Evolutionary conservation across 2,329 filamentous ascomycete genomes (phyloP).

Genomic region (Aschersonia sp.): DNA sequence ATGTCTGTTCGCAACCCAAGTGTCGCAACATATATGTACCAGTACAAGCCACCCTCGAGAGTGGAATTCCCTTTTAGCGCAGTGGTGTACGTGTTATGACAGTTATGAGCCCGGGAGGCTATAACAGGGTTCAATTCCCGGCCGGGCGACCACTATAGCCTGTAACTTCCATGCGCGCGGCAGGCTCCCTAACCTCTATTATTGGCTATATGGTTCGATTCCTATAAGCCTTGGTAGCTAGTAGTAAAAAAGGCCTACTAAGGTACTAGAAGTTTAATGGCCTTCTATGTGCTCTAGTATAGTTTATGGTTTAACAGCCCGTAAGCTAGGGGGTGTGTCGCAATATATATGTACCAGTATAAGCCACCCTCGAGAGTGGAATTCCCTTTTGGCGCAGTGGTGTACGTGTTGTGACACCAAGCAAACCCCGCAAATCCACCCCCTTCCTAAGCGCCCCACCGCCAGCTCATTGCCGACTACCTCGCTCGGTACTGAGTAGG

Average conservation of each 20-base stretch:
- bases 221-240: not conserved
- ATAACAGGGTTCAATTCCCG: not conserved
- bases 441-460: not conserved
- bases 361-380: not conserved
- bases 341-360: not conserved
- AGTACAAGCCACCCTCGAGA: not conserved
- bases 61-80: not conserved
- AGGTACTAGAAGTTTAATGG: not conserved
- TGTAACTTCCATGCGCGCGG: not conserved
- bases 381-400: not conserved
- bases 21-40: not conserved
- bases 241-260: not conserved
- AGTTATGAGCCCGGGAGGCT: not conserved
- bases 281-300: not conserved
- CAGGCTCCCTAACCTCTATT: not conserved
- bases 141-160: not conserved
- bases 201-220: not conserved
- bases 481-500: not conserved
- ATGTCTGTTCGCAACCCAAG: not conserved
- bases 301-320: too few species aligned
- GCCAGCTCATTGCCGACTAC: not conserved
- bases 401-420: not conserved
- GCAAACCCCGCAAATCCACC: not conserved
- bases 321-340: too few species aligned
- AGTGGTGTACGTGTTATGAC: not conserved